A percentile compares a stretch with the other conserved stretches of the same genome.
These are phyloP conservation scores for Stephania cephalantha DNA, from an alignment of 164 flowering plant species.

Conservation along the genomic window DNA sequence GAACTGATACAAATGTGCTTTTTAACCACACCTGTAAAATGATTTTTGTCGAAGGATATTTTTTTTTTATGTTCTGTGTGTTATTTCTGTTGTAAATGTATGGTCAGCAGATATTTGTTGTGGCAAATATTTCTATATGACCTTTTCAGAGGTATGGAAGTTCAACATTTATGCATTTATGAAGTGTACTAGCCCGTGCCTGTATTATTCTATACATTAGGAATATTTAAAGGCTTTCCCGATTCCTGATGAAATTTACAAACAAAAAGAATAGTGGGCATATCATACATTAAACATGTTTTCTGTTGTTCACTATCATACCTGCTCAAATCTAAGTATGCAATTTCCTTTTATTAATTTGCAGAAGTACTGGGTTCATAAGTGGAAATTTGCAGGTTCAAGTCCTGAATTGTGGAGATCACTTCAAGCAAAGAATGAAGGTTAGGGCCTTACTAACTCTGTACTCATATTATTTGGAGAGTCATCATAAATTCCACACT, in stretches of 20 bases:
- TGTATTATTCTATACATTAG: not conserved
- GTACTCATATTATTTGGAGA: not conserved
- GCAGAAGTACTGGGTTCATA: not conserved
- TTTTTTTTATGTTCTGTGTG: constrained; percentile 10
- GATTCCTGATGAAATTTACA: not conserved
- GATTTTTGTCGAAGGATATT: not conserved
- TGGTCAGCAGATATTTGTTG: not conserved
- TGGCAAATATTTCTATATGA: not conserved
- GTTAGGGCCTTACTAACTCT: not conserved
- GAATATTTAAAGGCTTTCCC: not conserved
- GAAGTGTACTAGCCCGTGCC: not conserved
- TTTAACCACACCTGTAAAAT: not conserved
- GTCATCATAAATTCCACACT: not conserved
- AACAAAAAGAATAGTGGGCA: not conserved
- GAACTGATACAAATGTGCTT: not conserved
- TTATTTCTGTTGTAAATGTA: not conserved
- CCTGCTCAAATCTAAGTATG: not conserved
- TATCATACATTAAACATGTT: not conserved
- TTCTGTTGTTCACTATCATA: not conserved
- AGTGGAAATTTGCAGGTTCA: not conserved
- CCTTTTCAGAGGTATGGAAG: not conserved
- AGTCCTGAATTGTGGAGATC: not conserved
- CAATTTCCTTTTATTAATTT: not conserved
- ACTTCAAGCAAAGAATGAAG: not conserved
- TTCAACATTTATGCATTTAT: not conserved